A percentile compares a stretch with the other conserved stretches of the same genome.
Conservation (phyloP, 108 stramenopile species). For the Conticribra guillardii region DNA sequence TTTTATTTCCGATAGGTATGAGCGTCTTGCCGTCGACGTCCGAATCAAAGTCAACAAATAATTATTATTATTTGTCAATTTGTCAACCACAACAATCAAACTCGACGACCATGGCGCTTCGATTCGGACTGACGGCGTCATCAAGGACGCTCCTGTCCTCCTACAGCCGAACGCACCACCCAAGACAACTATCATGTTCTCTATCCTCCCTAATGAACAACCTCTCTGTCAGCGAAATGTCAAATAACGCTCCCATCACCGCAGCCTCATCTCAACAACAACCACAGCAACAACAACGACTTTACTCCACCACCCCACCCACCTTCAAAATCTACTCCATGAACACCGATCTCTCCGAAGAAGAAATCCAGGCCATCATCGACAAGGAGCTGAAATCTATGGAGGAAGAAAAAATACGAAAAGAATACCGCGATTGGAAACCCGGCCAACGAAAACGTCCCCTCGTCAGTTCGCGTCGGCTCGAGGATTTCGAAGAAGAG, state of each 20-base stretch:
- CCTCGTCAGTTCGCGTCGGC: conserved; percentile 56
- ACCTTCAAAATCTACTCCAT: conserved; percentile 43
- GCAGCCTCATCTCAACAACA: neutral
- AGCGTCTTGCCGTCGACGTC: too few species aligned
- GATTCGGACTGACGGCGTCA: neutral
- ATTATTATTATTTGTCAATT: neutral
- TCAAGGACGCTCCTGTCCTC: neutral
- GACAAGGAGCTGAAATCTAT: conserved; percentile 62
- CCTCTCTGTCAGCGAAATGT: neutral
- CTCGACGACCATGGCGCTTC: neutral
- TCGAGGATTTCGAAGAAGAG: conserved; percentile 81
- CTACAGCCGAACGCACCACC: neutral
- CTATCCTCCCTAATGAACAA: neutral
- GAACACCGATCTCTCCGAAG: conserved; percentile 55
- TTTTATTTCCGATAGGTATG: too few species aligned
- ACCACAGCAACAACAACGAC: neutral
- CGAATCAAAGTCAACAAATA: neutral
- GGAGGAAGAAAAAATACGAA: conserved; percentile 51
- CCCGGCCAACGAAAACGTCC: conserved; percentile 89
- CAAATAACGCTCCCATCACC: neutral
- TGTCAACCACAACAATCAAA: neutral
- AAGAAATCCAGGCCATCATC: conserved; percentile 71
- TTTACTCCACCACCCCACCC: conserved; percentile 23
- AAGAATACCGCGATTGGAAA: conserved; percentile 73
- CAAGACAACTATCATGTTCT: neutral